Evolutionary conservation across 805 yeast genomes (phyloP), one percentile per base, ranked within the genome.

Genomic region (Saccharomyces mikatae): DNA sequence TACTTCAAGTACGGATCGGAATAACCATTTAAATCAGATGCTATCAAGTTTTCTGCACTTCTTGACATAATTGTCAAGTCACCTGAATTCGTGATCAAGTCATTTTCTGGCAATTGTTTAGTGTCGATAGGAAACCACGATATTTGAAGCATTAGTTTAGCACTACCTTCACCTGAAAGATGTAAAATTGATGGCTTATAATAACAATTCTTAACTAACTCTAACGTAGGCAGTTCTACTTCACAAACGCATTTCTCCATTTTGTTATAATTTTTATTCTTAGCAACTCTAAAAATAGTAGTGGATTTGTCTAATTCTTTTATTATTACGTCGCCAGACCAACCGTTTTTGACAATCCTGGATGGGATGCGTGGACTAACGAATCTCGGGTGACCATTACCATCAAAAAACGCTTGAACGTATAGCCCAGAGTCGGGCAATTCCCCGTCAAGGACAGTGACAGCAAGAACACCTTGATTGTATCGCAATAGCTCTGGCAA

Each of bases 1-100:
- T 89, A 78, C 63, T 83, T 80, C 56, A 83, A 77, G 68, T 83
- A 92, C 53, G 99, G 99, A 72, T 94, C 99, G 2, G 97, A 89
- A 68, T 87, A 86, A 51, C 98, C 98, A 62, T 85, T 86, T 30
- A 87, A 76, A 71, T 94, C 99, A n/a, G 91, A 95, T 13, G 96
- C 79, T 44, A 86, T 81, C 55, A 94, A 76, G 51, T 80, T 80
- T 14, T 77, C 77, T 2, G 94, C 98, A 50, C 76, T 75, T 48
- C 83, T 60, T 4, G 88, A 76, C 30, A 78, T 81, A 36, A 90
- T 76, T 24, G 76, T 76, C 60, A 92, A 70, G 29, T 73, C 74
- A 68, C 99, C 99, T 55, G 83, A 77, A 68, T 89, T 86, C 50
- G 84, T 79, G 58, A 84, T 80, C 47, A 86, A 76, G 71, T 94